These are phyloP conservation scores for Exophiala sideris DNA, from an alignment of 2,329 filamentous ascomycete genomes.

Conservation along the genomic window DNA sequence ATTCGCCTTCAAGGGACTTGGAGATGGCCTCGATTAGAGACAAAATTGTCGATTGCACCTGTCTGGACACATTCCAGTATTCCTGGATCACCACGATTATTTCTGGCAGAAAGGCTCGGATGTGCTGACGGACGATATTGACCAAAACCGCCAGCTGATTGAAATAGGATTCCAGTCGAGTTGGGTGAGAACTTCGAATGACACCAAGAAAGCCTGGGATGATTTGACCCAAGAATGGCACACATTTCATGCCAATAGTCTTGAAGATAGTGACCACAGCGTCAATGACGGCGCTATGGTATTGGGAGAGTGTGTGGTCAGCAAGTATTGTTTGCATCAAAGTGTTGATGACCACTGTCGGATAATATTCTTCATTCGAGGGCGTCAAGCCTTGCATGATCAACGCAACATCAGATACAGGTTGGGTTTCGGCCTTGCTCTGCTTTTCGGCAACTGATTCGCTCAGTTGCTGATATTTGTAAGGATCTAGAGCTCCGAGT, in stretches of 20 bases:
- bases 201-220: slow-evolving; percentile 90
- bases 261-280: slow-evolving; percentile 99
- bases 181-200: slow-evolving; percentile 74
- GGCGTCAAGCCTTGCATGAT: slow-evolving; percentile 98
- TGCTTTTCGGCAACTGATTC: slow-evolving; percentile 83
- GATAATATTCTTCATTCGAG: slow-evolving; percentile 97
- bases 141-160: slow-evolving; percentile 92
- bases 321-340: slow-evolving; percentile 82
- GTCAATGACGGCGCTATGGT: slow-evolving; percentile 91
- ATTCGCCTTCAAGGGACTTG: slow-evolving; percentile 90
- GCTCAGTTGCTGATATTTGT: slow-evolving; percentile 79
- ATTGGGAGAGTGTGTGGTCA: slow-evolving; percentile 82
- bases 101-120: slow-evolving; percentile 80
- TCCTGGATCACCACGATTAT: slow-evolving; percentile 85
- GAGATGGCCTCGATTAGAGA: slow-evolving; percentile 91
- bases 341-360: slow-evolving; percentile 95
- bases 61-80: slow-evolving; percentile 79
- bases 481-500: slow-evolving; percentile 88
- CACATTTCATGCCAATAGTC: slow-evolving; percentile 91
- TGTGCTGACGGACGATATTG: slow-evolving; percentile 93
- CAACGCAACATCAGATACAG: slow-evolving; percentile 85
- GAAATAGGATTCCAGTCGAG: slow-evolving; percentile 89
- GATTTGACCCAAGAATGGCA: slow-evolving; percentile 89
- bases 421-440: slow-evolving; percentile 62
- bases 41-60: slow-evolving; percentile 86